Evolutionary conservation across 257 asterid genomes (phyloP).

Genomic region (Penstemon barbatus): DNA sequence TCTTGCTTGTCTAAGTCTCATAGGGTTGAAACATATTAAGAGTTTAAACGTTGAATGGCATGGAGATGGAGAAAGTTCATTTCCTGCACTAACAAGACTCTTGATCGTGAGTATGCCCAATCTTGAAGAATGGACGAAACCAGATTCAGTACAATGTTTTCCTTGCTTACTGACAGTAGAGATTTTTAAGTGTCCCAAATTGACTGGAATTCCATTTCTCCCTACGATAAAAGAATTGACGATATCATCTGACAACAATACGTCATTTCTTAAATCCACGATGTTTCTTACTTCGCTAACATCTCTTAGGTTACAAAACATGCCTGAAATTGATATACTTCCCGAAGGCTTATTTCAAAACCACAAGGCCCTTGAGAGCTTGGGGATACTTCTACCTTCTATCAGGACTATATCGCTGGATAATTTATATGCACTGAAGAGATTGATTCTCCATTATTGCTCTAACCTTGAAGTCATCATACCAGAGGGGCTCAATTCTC

Average conservation of each 20-base stretch:
- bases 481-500: too few relatives aligned
- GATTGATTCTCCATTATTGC: too few relatives aligned
- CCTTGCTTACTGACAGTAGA: neutral
- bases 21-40: neutral
- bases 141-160: neutral
- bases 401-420: too few relatives aligned
- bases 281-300: slow-evolving; percentile 8
- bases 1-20: slow-evolving; percentile 1
- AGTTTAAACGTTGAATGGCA: neutral
- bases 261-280: neutral
- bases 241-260: neutral
- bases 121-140: too few relatives aligned
- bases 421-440: too few relatives aligned
- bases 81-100: too few relatives aligned
- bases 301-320: neutral
- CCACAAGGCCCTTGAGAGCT: too few relatives aligned
- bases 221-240: neutral
- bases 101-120: too few relatives aligned
- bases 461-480: too few relatives aligned
- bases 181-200: neutral
- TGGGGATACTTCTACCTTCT: too few relatives aligned
- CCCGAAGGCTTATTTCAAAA: too few relatives aligned
- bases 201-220: neutral
- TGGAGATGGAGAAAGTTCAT: too few relatives aligned
- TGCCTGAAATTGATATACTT: neutral